phyloP scores from a whole-genome alignment of 176 grass and related monocot species.

The Hordeum marinum region DNA sequence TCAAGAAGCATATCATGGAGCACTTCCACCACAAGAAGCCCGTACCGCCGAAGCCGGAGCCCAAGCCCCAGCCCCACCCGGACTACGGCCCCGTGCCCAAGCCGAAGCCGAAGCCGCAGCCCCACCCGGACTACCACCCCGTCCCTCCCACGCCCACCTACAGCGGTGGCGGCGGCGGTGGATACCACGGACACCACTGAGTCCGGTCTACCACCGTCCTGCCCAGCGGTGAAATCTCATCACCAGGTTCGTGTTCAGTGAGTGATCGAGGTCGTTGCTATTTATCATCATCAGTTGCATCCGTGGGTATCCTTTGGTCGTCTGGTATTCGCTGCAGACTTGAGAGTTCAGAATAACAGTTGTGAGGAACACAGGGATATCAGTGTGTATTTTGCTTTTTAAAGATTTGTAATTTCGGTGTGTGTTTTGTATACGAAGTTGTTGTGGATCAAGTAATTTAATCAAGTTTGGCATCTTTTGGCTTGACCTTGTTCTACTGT shows the following conservation, averaged over 20 bases:
- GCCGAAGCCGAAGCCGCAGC: neutral
- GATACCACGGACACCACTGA: neutral
- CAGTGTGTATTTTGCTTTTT: neutral
- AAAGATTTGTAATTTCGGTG: neutral
- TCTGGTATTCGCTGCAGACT: neutral
- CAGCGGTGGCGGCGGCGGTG: no score
- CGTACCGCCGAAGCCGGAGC: neutral
- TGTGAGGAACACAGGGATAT: neutral
- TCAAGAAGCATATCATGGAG: neutral
- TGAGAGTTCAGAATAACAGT: neutral
- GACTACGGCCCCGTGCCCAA: neutral
- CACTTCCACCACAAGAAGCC: constrained; percentile 8
- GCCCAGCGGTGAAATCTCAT: neutral
- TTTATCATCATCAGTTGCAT: neutral
- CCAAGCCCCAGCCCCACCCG: neutral
- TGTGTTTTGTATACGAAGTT: neutral
- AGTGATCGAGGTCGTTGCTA: neutral
- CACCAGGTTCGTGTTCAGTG: neutral
- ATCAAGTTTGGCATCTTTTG: neutral
- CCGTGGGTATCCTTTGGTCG: neutral
- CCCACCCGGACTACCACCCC: neutral
- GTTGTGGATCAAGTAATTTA: neutral
- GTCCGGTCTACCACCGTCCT: neutral
- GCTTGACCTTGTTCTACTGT: neutral
- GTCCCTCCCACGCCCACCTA: neutral